Percentiles rank a stretch among this genome's conserved stretches.
These are phyloP conservation scores for Candida sanyiensis DNA, from an alignment of 805 yeast species.

Conservation along the genomic window DNA sequence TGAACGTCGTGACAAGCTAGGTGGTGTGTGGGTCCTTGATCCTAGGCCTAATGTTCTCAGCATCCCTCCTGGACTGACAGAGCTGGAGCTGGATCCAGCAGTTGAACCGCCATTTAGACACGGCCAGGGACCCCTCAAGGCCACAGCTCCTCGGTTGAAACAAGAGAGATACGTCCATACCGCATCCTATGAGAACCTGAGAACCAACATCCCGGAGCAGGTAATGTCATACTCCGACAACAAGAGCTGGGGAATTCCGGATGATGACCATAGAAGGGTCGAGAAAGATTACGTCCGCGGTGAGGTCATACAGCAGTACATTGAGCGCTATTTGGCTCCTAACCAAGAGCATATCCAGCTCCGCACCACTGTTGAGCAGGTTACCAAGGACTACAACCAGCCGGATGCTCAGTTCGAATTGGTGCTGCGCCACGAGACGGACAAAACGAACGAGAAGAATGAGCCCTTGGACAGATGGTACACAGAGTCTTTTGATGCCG, in stretches of 20 bases:
- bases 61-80: slow-evolving; percentile 26
- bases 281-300: slow-evolving; percentile 34
- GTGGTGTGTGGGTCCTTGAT: slow-evolving; percentile 41
- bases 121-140: background rate
- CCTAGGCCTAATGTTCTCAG: slow-evolving; percentile 20
- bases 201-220: slow-evolving; percentile 39
- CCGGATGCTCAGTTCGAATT: slow-evolving; percentile 25
- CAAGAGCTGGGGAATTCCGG: slow-evolving; percentile 29
- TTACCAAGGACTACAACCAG: slow-evolving; percentile 20
- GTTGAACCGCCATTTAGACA: slow-evolving; percentile 9
- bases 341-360: slow-evolving; percentile 23
- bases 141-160: background rate
- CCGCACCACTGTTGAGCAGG: slow-evolving; percentile 36
- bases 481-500: slow-evolving; percentile 32
- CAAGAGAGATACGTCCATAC: slow-evolving; percentile 27
- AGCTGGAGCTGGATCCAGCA: slow-evolving; percentile 27
- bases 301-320: slow-evolving; percentile 48
- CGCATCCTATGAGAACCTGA: slow-evolving; percentile 27
- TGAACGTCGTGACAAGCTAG: slow-evolving; percentile 35
- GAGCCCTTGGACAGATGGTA: slow-evolving; percentile 33
- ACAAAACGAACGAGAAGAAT: slow-evolving; percentile 12
- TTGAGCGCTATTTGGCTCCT: slow-evolving; percentile 39
- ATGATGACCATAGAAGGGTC: slow-evolving; percentile 21
- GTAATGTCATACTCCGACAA: slow-evolving; percentile 42
- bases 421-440: slow-evolving; percentile 27